Conservation (phyloP, 768 basidiomycete species). For the Terana coerulea region DNA sequence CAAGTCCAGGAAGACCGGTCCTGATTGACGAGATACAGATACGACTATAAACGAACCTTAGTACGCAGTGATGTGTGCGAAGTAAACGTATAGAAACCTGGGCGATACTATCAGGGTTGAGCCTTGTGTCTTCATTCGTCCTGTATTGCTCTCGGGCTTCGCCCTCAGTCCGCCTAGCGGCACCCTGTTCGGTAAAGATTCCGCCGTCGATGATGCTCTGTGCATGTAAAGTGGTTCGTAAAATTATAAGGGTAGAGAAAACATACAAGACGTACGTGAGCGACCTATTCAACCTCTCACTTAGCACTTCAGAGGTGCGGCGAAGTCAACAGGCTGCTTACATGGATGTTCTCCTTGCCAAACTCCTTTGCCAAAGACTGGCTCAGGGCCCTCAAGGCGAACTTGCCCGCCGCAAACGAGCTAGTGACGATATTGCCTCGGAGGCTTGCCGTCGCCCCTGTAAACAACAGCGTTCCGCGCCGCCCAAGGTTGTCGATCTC, state of each 20-base stretch:
- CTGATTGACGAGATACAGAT: slow-evolving; percentile 63
- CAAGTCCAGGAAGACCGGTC: slow-evolving; percentile 73
- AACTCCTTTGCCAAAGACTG: slow-evolving; percentile 43
- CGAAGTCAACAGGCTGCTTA: slow-evolving; percentile 12
- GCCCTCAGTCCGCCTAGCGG: slow-evolving; percentile 19
- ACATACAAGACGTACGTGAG: slow-evolving; percentile 60
- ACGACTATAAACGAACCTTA: slow-evolving; percentile 44
- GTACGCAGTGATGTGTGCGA: no score
- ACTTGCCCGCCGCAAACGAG: slow-evolving; percentile 39
- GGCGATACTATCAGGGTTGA: slow-evolving; percentile 69
- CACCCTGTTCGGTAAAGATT: slow-evolving; percentile 33
- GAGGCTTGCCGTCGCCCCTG: slow-evolving; percentile 39
- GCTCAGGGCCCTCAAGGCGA: slow-evolving; percentile 36
- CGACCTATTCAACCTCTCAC: slow-evolving; percentile 39
- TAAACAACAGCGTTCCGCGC: slow-evolving; percentile 41
- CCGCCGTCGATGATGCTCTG: slow-evolving; percentile 73
- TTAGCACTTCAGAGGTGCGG: neutral
- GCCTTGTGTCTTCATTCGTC: slow-evolving; percentile 40
- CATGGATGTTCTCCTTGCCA: slow-evolving; percentile 42
- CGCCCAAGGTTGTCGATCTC: slow-evolving; percentile 28
- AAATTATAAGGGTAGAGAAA: neutral
- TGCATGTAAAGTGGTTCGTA: neutral
- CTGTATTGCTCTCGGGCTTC: no score
- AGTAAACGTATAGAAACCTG: slow-evolving; percentile 47
- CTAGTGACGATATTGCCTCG: slow-evolving; percentile 37